Evolutionary conservation across 2,329 filamentous ascomycete genomes (phyloP).

Genomic region (Hymenoscyphus fructigenus): DNA sequence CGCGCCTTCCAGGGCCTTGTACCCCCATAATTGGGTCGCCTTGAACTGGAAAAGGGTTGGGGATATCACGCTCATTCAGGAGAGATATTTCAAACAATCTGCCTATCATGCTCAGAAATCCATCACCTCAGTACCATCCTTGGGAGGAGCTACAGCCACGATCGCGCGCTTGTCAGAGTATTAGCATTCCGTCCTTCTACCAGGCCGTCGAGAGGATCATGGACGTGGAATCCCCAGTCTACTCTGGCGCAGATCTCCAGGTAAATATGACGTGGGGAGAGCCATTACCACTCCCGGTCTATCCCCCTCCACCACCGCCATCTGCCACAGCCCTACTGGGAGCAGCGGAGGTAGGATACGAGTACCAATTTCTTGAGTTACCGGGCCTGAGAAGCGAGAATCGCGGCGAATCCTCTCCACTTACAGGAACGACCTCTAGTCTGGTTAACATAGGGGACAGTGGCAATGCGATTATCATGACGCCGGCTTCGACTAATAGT

Average conservation of each 20-base stretch:
- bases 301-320: not conserved
- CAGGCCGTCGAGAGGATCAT: not conserved
- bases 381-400: slow-evolving; percentile 4
- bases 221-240: not conserved
- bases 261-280: slow-evolving; percentile 4
- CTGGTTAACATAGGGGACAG: slow-evolving; percentile 7
- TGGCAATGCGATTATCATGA: slow-evolving; percentile 7
- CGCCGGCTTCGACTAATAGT: slow-evolving; percentile 6
- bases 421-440: slow-evolving; percentile 5
- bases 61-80: not conserved
- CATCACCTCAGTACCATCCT: not conserved
- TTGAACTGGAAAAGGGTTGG: not conserved
- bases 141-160: not conserved
- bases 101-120: not conserved
- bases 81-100: not conserved
- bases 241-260: not conserved
- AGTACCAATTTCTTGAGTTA: not conserved
- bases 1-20: not conserved
- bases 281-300: not conserved
- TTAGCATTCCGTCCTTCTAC: not conserved
- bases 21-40: not conserved
- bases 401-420: not conserved
- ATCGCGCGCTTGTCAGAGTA: slow-evolving; percentile 4
- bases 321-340: not conserved
- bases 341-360: not conserved